Conservation (phyloP, 805 yeast genomes). For the Saccharomycopsis microspora region DNA sequence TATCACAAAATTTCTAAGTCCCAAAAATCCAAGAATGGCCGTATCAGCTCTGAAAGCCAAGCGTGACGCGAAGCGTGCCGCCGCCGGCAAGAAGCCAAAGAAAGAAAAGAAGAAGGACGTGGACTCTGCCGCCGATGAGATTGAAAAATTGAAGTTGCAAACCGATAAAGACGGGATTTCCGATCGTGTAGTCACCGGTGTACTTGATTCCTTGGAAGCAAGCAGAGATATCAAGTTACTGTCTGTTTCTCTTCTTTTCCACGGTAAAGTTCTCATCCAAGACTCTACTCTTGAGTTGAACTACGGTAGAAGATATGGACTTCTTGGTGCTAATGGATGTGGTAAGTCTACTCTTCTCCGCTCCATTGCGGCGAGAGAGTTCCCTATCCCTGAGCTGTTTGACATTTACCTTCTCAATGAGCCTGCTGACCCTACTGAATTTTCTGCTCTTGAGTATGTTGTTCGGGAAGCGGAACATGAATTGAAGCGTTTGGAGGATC, state of each 20-base stretch:
- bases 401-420: conserved; percentile 92
- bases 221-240: conserved; percentile 91
- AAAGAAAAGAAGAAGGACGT: conserved; percentile 43
- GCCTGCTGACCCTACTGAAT: conserved; percentile 93
- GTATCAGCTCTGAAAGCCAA: conserved; percentile 93
- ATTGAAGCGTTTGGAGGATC: conserved; percentile 81
- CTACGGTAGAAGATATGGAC: conserved; percentile 95
- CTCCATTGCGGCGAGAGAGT: conserved; percentile 92
- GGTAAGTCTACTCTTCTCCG: conserved; percentile 94
- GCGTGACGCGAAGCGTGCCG: conserved; percentile 94
- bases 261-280: conserved; percentile 92
- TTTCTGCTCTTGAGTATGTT: conserved; percentile 88
- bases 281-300: conserved; percentile 88
- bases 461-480: conserved; percentile 93
- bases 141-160: conserved; percentile 82
- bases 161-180: conserved; percentile 89
- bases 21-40: neutral
- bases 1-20: too few relatives aligned
- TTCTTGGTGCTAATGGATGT: conserved; percentile 97
- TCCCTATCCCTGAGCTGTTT: conserved; percentile 84
- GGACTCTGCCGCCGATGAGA: conserved; percentile 57
- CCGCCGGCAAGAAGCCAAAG: conserved; percentile 62
- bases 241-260: conserved; percentile 86
- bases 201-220: conserved; percentile 74
- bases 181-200: conserved; percentile 98